A percentile compares a stretch with the other conserved stretches of the same genome.
phyloP scores from a whole-genome alignment of 2,329 filamentous ascomycete species.

The Atkinsonella hypoxylon region DNA sequence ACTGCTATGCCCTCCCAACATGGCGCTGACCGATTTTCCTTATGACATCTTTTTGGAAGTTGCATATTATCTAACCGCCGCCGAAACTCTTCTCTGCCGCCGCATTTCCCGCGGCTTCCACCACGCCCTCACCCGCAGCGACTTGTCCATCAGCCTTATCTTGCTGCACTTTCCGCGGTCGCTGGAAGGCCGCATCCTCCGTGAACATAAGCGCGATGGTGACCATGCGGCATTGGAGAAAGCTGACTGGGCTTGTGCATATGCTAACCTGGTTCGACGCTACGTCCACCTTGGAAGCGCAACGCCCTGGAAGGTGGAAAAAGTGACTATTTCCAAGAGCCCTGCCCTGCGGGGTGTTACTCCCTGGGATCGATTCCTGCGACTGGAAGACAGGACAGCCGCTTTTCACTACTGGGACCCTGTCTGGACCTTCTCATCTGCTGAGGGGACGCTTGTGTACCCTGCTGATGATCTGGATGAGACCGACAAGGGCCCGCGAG shows the following conservation, averaged over 20 bases:
- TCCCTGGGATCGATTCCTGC: slow-evolving; percentile 33
- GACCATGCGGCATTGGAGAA: slow-evolving; percentile 8
- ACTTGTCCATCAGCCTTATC: slow-evolving; percentile 34
- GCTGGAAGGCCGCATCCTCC: slow-evolving; percentile 35
- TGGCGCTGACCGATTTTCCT: slow-evolving; percentile 30
- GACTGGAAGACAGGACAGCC: slow-evolving; percentile 25
- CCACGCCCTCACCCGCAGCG: slow-evolving; percentile 34
- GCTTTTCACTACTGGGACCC: slow-evolving; percentile 34
- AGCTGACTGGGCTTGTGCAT: slow-evolving; percentile 29
- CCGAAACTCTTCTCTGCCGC: slow-evolving; percentile 38
- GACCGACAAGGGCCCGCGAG: background rate
- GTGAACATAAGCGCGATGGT: slow-evolving; percentile 8
- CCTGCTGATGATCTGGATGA: slow-evolving; percentile 17
- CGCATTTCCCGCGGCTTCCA: slow-evolving; percentile 38
- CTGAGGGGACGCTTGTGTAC: slow-evolving; percentile 45
- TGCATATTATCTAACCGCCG: slow-evolving; percentile 33
- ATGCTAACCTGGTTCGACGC: slow-evolving; percentile 37
- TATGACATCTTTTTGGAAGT: slow-evolving; percentile 47
- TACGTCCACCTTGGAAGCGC: slow-evolving; percentile 41
- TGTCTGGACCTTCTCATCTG: slow-evolving; percentile 40
- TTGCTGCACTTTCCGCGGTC: slow-evolving; percentile 39
- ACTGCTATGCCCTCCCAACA: background rate
- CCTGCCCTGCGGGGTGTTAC: slow-evolving; percentile 23
- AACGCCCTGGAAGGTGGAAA: slow-evolving; percentile 24
- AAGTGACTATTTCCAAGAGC: slow-evolving; percentile 11